Percentiles rank a stretch among this genome's conserved stretches.
Evolutionary conservation across 2,329 filamentous ascomycete species (phyloP).

Genomic region (Colletotrichum sp.): DNA sequence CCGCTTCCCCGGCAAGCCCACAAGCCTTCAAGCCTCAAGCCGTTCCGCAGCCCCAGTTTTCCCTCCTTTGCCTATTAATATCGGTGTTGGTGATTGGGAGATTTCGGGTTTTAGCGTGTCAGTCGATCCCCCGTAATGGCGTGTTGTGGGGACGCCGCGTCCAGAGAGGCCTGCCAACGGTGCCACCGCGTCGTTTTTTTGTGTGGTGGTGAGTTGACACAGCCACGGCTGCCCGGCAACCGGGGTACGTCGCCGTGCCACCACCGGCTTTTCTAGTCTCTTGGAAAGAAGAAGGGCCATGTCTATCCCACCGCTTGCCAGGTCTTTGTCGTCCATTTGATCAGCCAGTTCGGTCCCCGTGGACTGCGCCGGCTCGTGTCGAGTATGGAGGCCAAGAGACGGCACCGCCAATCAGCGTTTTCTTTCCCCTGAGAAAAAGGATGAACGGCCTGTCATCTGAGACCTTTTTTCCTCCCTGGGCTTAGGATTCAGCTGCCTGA

Average conservation of each 20-base stretch:
- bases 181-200: background rate
- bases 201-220: background rate
- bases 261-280: background rate
- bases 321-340: background rate
- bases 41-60: background rate
- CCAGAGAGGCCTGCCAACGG: background rate
- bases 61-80: constrained; percentile 4
- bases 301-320: background rate
- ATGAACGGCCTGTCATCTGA: background rate
- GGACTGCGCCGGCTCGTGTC: background rate
- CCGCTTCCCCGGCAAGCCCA: background rate
- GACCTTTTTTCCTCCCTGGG: background rate
- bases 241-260: background rate
- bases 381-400: background rate
- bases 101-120: background rate
- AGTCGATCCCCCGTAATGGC: constrained; percentile 3
- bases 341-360: background rate
- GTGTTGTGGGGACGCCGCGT: background rate
- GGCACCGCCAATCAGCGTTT: background rate
- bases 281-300: background rate
- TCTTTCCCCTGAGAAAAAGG: background rate
- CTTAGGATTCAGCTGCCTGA: background rate
- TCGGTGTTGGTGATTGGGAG: background rate
- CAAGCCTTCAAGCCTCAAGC: background rate
- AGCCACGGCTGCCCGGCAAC: constrained; percentile 10